Conservation (phyloP, 331 rosid genomes). For the Quercus lobata region DNA sequence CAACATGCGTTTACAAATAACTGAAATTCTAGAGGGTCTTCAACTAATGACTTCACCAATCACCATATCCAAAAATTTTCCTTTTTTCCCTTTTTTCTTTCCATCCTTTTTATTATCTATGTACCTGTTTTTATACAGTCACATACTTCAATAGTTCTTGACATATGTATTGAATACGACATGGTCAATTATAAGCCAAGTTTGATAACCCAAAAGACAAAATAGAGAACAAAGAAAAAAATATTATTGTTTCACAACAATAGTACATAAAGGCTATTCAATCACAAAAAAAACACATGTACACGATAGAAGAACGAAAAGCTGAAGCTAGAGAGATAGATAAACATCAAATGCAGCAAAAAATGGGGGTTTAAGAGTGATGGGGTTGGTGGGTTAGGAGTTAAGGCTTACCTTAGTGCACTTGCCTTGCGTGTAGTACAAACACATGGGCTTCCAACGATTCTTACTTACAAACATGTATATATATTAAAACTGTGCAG, state of each 20-base stretch:
- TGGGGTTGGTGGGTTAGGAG: neutral
- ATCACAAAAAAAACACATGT: neutral
- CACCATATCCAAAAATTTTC: neutral
- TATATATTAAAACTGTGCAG: no score
- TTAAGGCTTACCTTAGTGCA: conserved; percentile 57
- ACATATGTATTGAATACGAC: no score
- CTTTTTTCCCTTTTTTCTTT: neutral
- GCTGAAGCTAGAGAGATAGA: neutral
- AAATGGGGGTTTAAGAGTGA: neutral
- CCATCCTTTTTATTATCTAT: neutral
- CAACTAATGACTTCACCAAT: neutral
- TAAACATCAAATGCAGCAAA: conserved; percentile 5
- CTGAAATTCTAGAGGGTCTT: neutral
- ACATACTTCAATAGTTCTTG: no score
- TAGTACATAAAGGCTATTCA: neutral
- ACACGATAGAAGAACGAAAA: neutral
- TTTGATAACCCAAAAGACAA: neutral
- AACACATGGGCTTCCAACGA: conserved; percentile 73
- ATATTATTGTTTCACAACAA: neutral
- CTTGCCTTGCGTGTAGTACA: conserved; percentile 79
- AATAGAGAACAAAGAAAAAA: neutral
- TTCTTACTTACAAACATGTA: neutral
- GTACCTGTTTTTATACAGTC: no score
- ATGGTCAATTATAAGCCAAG: no score
- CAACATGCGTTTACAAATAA: neutral